Base-by-base conservation (phyloP, 129 eudicot species). In the Ambrosia trifida region DNA sequence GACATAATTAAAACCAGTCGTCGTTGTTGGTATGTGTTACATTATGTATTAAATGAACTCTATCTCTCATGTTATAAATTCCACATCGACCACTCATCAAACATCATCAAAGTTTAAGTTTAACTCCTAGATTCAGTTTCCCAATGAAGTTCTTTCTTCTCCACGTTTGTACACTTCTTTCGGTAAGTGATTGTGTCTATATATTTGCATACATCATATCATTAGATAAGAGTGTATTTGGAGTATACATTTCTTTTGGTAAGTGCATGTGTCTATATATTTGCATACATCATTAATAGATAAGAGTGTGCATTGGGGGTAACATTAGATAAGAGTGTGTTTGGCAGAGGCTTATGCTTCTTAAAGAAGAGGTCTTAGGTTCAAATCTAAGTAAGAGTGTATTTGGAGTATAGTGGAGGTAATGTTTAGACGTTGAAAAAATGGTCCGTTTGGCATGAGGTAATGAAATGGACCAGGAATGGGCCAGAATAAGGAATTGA, bases 121-220 rank as follows among this genome's bases (percentile, higher is more conserved):
- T n/a, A 24, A 24, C 49, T 32, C 4, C 61, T 13, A 59, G 2
- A 30, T 60, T 62, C 47, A 62, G 46, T 32, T 60, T 62, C 6
- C 76, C 76, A 58, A 72, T 72, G 76, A 58, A 58, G 76, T 41
- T 72, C 68, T 43, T 28, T 58, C 57, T 72, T 44, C 45, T 72
- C 17, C 41, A 57, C 44, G 4, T 72, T 58, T 72, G 12, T 30
- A 5, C 76, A 72, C 76, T 72, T 58, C 50, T 72, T 58, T 58
- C 68, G 31, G 76, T 72, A 72, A 72, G 76, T 72, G 0, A 3
- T 7, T 38, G 43, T 50, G 20, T 16, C 11, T n/a, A 0, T 50
- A 0, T 52, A 2, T 18, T 16, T 17, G 7, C 6, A 17, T 52
- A 6, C 16, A 50, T 6, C 4, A 0, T n/a, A n/a, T n/a, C n/a